phyloP scores from a whole-genome alignment of 768 basidiomycete genomes.

The Suillus discolor region DNA sequence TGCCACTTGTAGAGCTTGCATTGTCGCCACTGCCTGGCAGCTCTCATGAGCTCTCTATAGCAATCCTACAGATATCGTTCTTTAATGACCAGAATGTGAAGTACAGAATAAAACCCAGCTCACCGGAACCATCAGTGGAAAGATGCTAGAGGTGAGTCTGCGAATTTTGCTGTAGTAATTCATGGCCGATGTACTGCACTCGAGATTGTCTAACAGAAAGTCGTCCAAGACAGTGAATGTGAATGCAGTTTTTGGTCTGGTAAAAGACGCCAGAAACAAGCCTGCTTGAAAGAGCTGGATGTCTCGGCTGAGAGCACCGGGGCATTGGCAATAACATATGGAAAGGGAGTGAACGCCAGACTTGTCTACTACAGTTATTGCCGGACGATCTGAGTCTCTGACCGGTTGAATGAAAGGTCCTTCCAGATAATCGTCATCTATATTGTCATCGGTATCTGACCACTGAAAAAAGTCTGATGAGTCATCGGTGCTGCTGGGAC shows the following conservation, averaged over 20 bases:
- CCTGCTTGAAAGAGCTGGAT: neutral
- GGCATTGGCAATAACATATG: neutral
- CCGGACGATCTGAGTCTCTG: neutral
- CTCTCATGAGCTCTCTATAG: conserved; percentile 19
- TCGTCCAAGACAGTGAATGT: neutral
- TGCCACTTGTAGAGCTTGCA: conserved; percentile 22
- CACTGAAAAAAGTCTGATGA: neutral
- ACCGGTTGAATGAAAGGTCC: neutral
- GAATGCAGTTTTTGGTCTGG: neutral
- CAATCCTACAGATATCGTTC: conserved; percentile 9
- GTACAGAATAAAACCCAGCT: too few relatives aligned
- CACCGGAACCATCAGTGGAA: too few relatives aligned
- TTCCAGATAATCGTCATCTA: neutral
- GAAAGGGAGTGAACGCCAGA: neutral
- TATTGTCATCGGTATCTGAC: neutral
- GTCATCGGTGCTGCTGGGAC: neutral
- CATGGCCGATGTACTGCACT: too few relatives aligned
- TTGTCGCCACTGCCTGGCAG: conserved; percentile 18
- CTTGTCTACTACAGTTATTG: neutral
- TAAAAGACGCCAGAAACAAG: neutral
- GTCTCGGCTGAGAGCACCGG: neutral
- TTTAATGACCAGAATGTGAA: neutral
- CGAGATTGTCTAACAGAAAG: neutral
- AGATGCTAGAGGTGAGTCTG: too few relatives aligned
- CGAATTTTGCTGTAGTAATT: too few relatives aligned